Conservation (phyloP, 768 basidiomycete species). For the Lyophyllum decastes region DNA sequence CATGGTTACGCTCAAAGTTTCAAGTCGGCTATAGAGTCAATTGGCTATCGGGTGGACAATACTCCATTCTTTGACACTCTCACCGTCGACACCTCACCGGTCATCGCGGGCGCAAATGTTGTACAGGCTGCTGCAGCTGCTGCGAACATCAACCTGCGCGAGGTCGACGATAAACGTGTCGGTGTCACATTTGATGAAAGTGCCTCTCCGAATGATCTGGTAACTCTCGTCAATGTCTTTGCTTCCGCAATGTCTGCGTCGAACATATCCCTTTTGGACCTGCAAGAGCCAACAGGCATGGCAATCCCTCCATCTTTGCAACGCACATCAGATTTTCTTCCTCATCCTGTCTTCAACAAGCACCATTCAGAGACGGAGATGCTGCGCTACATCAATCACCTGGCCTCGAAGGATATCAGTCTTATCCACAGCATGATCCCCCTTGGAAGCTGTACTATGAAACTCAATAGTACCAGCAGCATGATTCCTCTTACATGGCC, state of each 20-base stretch:
- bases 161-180: slow-evolving; percentile 70
- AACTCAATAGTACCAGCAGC: slow-evolving; percentile 96
- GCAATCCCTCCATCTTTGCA: slow-evolving; percentile 56
- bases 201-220: slow-evolving; percentile 71
- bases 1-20: slow-evolving; percentile 85
- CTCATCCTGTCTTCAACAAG: slow-evolving; percentile 92
- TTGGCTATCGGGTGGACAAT: slow-evolving; percentile 78
- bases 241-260: slow-evolving; percentile 59
- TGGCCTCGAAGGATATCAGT: slow-evolving; percentile 93
- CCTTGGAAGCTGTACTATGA: slow-evolving; percentile 96
- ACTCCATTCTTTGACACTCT: slow-evolving; percentile 90
- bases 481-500: slow-evolving; percentile 97
- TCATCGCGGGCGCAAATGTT: slow-evolving; percentile 52
- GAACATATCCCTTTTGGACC: slow-evolving; percentile 44
- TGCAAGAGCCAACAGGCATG: slow-evolving; percentile 43
- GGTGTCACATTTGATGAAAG: slow-evolving; percentile 95
- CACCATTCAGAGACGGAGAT: slow-evolving; percentile 99
- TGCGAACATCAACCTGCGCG: slow-evolving; percentile 82
- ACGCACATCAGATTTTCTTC: slow-evolving; percentile 71
- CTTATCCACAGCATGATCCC: slow-evolving; percentile 97
- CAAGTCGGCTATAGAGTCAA: slow-evolving; percentile 59
- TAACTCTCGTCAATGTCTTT: slow-evolving; percentile 82
- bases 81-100: slow-evolving; percentile 69
- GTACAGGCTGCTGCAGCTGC: slow-evolving; percentile 70
- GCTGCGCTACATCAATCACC: slow-evolving; percentile 93